phyloP scores from a whole-genome alignment of 352 stramenopile genomes.

The Globisporangium mamillatum region DNA sequence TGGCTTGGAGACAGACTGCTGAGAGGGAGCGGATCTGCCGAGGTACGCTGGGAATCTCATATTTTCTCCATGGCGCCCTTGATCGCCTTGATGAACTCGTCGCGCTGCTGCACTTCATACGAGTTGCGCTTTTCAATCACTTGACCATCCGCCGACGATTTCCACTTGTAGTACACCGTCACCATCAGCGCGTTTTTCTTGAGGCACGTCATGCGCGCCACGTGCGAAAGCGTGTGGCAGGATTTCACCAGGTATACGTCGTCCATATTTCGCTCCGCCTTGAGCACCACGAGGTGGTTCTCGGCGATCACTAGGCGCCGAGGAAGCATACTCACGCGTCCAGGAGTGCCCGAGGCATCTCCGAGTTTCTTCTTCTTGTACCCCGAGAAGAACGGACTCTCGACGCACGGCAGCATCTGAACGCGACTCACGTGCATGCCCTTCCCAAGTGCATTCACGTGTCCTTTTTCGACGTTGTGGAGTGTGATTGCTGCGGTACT shows the following conservation, averaged over 20 bases:
- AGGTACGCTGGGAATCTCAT: constrained; percentile 18
- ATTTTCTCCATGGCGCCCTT: constrained; percentile 82
- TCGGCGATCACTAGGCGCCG: constrained; percentile 65
- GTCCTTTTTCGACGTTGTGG: constrained; percentile 54
- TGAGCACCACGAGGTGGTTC: constrained; percentile 77
- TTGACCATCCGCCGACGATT: constrained; percentile 29
- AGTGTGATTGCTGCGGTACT: constrained; percentile 20
- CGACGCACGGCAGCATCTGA: constrained; percentile 68
- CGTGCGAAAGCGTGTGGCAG: constrained; percentile 64
- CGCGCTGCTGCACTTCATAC: constrained; percentile 85
- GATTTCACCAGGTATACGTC: constrained; percentile 79
- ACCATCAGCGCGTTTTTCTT: constrained; percentile 90
- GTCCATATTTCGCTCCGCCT: constrained; percentile 64
- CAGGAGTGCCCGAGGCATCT: constrained; percentile 1
- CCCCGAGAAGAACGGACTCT: constrained; percentile 75
- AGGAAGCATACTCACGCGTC: constrained; percentile 44
- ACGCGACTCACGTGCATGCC: constrained; percentile 64
- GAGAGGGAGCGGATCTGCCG: not conserved
- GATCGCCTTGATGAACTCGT: constrained; percentile 85
- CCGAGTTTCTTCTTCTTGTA: constrained; percentile 79
- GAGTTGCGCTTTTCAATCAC: constrained; percentile 64
- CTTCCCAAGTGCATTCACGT: constrained; percentile 50
- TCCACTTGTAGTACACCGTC: constrained; percentile 86
- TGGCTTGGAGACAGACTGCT: not conserved
- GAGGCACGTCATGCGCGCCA: constrained; percentile 83